Evolutionary conservation across 2,329 filamentous ascomycete species (phyloP), one percentile per base, ranked within the genome.

Genomic region (Shiraia sp.): DNA sequence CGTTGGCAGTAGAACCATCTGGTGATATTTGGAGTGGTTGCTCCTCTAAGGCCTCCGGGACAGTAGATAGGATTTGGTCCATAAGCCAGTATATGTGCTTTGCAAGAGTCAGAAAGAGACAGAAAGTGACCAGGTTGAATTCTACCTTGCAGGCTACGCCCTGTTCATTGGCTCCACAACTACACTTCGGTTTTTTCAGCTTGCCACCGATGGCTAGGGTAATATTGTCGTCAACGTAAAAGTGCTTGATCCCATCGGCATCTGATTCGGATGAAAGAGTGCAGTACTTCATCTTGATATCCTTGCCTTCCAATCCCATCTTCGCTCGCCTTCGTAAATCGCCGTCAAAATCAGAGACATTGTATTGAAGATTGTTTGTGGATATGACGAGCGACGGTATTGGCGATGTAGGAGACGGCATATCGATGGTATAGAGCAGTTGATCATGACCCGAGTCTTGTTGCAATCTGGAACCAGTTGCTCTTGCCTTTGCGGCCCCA

Each of bases 31-130:
- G 54, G 13, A 67, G 39, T n/a, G 60, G 56, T 23, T 61, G 50
- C 5, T 57, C 46, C 16, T 57, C 55, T 26, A 60, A 42, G 8
- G 43, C 35, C 12, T 56, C 48, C 6, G 59, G 52, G 2, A 47
- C 50, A 12, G 55, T 57, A 10, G 59, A 57, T 14, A 63, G 47
- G 17, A 71, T 45, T 35, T 69, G 64, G 34, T 69, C 65, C 5
- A 61, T 51, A 4, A 70, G 55, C 66, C 66, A 71, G 38, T 66
- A 70, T 15, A 70, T 68, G 29, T 71, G 68, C 68, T 71, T 23
- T 45, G 13, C 42, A 38, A 24, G 13, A 13, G 26, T 49, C 34
- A 51, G 40, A 30, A 22, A 31, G 10, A 12, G 17, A 3, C 10
- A 23, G 4, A 23, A 9, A 24, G 10, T n/a, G 19, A 36, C 26